These are phyloP conservation scores for Aspergillus aculeatinus DNA, from an alignment of 2,329 filamentous ascomycete genomes.

Conservation along the genomic window DNA sequence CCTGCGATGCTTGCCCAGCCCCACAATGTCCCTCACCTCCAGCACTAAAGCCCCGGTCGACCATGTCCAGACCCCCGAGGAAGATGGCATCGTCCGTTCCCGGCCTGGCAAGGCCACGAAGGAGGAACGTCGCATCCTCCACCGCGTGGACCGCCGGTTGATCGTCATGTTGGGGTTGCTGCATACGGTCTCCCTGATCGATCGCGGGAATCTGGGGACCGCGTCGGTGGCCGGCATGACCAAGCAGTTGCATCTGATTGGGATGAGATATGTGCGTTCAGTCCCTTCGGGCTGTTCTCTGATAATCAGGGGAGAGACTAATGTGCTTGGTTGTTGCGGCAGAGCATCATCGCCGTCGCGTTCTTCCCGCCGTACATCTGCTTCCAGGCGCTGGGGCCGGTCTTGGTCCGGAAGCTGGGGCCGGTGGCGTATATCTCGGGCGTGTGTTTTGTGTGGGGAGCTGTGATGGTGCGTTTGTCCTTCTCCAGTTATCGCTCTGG, in stretches of 20 bases:
- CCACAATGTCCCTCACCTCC: too few species aligned
- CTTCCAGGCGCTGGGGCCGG: constrained; percentile 5
- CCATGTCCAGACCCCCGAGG: too few species aligned
- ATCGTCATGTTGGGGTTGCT: constrained; percentile 21
- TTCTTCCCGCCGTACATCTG: constrained; percentile 17
- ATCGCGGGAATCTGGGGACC: constrained; percentile 18
- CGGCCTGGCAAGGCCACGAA: not conserved
- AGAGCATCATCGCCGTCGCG: constrained; percentile 19
- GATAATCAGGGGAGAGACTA: too few species aligned
- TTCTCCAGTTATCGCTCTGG: too few species aligned
- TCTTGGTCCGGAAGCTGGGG: constrained; percentile 9
- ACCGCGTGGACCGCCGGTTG: constrained; percentile 18
- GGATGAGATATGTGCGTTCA: constrained; percentile 16
- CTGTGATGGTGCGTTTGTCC: constrained; percentile 3
- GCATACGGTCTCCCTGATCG: constrained; percentile 19
- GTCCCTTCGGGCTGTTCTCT: too few species aligned
- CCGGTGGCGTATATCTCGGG: constrained; percentile 5
- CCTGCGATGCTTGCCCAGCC: too few species aligned
- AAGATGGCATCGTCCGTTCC: too few species aligned
- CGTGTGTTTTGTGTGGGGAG: constrained; percentile 12
- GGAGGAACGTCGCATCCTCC: constrained; percentile 21
- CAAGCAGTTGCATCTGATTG: constrained; percentile 9
- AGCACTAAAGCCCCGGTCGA: too few species aligned
- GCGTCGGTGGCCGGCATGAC: constrained; percentile 21
- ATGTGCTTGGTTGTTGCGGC: too few species aligned